These are phyloP conservation scores for Fusarium sp. DNA, from an alignment of 2,329 filamentous ascomycete species.

Conservation along the genomic window DNA sequence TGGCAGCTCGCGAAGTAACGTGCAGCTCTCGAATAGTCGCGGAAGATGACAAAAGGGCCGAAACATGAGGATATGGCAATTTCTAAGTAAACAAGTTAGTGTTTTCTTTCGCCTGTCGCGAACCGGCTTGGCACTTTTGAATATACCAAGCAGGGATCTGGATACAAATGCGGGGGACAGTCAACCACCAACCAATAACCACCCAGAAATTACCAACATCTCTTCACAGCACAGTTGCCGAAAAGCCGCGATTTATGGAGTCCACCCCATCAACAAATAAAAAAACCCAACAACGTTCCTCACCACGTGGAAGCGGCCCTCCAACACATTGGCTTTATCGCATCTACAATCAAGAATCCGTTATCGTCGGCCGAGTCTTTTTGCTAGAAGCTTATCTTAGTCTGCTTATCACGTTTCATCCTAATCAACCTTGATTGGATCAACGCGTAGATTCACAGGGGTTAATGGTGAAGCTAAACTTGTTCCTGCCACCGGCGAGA, in stretches of 20 bases:
- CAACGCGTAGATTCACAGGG: background rate
- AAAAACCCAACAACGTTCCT: background rate
- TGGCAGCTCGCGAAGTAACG: too few relatives aligned
- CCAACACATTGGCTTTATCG: background rate
- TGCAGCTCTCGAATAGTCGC: too few relatives aligned
- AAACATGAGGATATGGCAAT: too few relatives aligned
- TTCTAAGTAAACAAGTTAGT: too few relatives aligned
- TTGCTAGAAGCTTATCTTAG: background rate
- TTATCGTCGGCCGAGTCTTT: background rate
- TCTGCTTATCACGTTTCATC: background rate
- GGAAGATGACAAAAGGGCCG: too few relatives aligned
- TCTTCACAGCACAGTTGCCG: background rate
- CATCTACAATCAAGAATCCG: background rate
- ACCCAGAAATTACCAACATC: background rate
- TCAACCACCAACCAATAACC: background rate
- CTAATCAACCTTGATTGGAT: background rate
- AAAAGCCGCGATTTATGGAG: background rate
- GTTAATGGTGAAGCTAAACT: background rate
- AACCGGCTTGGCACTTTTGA: background rate
- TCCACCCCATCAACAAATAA: background rate
- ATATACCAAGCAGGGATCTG: background rate
- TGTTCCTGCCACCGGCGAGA: background rate
- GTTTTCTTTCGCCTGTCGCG: accelerated
- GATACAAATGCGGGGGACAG: background rate
- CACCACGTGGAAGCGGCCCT: background rate